These are phyloP conservation scores for Diutina catenulata DNA, from an alignment of 1,139 yeast species.

Conservation along the genomic window DNA sequence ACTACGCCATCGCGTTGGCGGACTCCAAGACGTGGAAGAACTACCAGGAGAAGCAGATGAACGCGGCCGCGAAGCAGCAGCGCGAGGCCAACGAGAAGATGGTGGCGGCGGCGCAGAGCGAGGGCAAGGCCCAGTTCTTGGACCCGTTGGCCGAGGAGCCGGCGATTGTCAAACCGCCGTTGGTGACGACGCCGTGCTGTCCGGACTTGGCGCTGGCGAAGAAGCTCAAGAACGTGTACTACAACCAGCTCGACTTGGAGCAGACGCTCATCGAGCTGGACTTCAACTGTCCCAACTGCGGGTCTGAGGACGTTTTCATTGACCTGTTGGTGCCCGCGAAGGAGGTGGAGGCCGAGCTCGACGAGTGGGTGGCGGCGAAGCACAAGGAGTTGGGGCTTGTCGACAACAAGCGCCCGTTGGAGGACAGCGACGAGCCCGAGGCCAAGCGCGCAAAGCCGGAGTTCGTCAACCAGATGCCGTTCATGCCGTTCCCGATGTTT, in stretches of 20 bases:
- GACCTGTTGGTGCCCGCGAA: constrained; percentile 59
- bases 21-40: constrained; percentile 88
- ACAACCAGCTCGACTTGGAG: constrained; percentile 42
- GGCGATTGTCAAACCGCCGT: constrained; percentile 53
- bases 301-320: constrained; percentile 56
- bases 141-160: constrained; percentile 55
- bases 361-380: constrained; percentile 28
- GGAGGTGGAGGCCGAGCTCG: constrained; percentile 42
- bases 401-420: constrained; percentile 17
- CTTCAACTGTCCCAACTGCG: constrained; percentile 86
- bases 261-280: constrained; percentile 68
- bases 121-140: constrained; percentile 30
- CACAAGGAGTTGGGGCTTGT: constrained; percentile 24
- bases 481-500: constrained; percentile 5
- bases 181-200: constrained; percentile 83
- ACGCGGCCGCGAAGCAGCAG: constrained; percentile 37
- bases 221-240: constrained; percentile 29
- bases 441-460: constrained; percentile 12
- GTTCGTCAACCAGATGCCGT: neutral
- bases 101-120: constrained; percentile 24
- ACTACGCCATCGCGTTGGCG: constrained; percentile 89
- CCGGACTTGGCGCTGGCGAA: constrained; percentile 41
- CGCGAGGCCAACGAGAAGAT: constrained; percentile 28
- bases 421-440: constrained; percentile 13
- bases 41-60: constrained; percentile 59